A percentile compares a stretch with the other conserved stretches of the same genome.
Conservation (phyloP, 805 yeast species). For the Grigorovia yakushimaensis region DNA sequence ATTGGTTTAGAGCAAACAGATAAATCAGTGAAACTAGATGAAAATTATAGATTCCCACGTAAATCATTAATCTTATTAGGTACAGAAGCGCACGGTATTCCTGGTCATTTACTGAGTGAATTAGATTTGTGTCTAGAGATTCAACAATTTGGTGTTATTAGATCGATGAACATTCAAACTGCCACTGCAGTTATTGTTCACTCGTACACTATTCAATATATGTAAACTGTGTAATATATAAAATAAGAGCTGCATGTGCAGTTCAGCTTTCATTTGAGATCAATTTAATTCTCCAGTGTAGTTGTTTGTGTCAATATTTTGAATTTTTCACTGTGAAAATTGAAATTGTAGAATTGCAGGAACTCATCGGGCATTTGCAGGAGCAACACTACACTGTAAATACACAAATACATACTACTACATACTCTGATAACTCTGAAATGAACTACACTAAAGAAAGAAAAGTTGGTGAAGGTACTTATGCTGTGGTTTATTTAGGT, state of each 20-base stretch:
- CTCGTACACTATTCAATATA: constrained; percentile 54
- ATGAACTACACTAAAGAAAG: constrained; percentile 36
- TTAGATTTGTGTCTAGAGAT: constrained; percentile 83
- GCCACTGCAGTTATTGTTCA: constrained; percentile 93
- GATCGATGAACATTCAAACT: constrained; percentile 95
- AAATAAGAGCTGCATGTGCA: no score
- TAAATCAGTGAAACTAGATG: constrained; percentile 61
- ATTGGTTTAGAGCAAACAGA: constrained; percentile 93
- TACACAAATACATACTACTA: no score
- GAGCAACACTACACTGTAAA: no score
- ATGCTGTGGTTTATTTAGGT: constrained; percentile 92
- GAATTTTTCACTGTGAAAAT: not conserved
- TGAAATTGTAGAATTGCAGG: no score
- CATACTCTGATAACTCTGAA: not conserved
- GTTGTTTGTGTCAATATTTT: no score
- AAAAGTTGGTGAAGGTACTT: constrained; percentile 98
- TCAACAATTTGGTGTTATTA: constrained; percentile 81
- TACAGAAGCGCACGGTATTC: constrained; percentile 83
- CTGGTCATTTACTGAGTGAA: constrained; percentile 73
- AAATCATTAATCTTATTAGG: constrained; percentile 76
- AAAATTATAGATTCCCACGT: constrained; percentile 59
- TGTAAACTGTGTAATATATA: constrained; percentile 10
- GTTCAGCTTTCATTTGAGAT: no score
- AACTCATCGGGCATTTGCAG: no score
- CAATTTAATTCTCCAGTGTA: no score